These are phyloP conservation scores for Acer saccharum DNA, from an alignment of 345 rosid species.

Conservation along the genomic window DNA sequence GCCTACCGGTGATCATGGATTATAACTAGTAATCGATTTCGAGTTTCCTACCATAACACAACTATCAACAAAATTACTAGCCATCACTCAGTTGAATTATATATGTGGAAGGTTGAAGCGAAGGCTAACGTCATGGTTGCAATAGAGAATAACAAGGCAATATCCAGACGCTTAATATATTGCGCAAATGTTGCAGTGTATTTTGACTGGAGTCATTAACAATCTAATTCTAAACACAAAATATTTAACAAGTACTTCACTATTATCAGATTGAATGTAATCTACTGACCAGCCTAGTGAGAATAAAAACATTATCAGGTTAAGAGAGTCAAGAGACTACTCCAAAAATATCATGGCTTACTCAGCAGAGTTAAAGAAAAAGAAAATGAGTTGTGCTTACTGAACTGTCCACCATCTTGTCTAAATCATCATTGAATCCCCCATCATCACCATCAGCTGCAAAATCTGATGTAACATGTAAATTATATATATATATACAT, in stretches of 20 bases:
- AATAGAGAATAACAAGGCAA: too few relatives aligned
- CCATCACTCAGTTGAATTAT: not conserved
- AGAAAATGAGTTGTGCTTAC: constrained; percentile 34
- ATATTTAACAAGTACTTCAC: constrained; percentile 5
- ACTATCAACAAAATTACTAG: not conserved
- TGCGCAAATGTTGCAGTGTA: not conserved
- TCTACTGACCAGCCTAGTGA: not conserved
- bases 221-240: not conserved
- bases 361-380: not conserved
- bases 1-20: not conserved
- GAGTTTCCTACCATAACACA: not conserved
- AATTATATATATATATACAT: not conserved
- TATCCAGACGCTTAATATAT: too few relatives aligned
- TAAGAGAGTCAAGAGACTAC: not conserved
- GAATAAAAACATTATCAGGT: not conserved
- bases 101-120: too few relatives aligned
- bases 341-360: not conserved
- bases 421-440: constrained; percentile 51
- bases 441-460: constrained; percentile 53
- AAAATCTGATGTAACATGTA: constrained; percentile 13
- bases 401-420: constrained; percentile 48
- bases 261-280: not conserved
- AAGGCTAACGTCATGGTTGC: too few relatives aligned
- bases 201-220: not conserved
- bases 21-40: not conserved